Percentiles rank a stretch among this genome's conserved stretches.
phyloP scores from a whole-genome alignment of 1,139 yeast genomes.

The Kodamaea sp. region DNA sequence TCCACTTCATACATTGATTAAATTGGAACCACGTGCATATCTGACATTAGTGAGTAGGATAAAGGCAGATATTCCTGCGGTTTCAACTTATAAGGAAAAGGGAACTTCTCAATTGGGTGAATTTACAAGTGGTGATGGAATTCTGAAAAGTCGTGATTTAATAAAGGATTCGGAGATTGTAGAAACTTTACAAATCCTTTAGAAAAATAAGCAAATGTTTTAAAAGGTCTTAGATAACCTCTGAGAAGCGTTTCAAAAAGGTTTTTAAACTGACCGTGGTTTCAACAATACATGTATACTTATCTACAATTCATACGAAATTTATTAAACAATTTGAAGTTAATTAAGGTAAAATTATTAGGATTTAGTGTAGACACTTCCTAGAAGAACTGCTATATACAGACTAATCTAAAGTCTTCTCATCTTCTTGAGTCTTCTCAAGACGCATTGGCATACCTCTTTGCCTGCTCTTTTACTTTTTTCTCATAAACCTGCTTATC shows the following conservation, averaged over 20 bases:
- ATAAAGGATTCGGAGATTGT: slow-evolving; percentile 28
- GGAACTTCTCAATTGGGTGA: slow-evolving; percentile 84
- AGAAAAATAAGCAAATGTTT: neutral
- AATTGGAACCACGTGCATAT: slow-evolving; percentile 91
- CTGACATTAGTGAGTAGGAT: slow-evolving; percentile 83
- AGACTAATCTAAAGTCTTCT: neutral
- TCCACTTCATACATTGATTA: slow-evolving; percentile 90
- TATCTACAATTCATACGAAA: neutral
- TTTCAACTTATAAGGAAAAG: slow-evolving; percentile 90
- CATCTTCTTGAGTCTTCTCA: neutral
- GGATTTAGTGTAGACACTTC: neutral
- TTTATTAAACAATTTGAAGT: too few species aligned
- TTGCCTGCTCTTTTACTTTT: slow-evolving; percentile 79
- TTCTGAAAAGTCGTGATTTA: slow-evolving; percentile 40
- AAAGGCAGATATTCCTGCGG: slow-evolving; percentile 96
- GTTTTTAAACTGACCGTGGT: too few species aligned
- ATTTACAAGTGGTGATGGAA: slow-evolving; percentile 21
- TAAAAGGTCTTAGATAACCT: neutral
- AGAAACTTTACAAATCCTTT: neutral
- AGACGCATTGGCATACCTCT: slow-evolving; percentile 49
- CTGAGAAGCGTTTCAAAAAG: too few species aligned
- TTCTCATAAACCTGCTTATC: slow-evolving; percentile 67
- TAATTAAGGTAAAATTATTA: too few species aligned
- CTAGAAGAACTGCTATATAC: neutral
- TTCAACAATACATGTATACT: neutral